Evolutionary conservation across 805 yeast genomes (phyloP), one percentile per base, ranked within the genome.

Genomic region (Kurtzmaniella cleridarum): DNA sequence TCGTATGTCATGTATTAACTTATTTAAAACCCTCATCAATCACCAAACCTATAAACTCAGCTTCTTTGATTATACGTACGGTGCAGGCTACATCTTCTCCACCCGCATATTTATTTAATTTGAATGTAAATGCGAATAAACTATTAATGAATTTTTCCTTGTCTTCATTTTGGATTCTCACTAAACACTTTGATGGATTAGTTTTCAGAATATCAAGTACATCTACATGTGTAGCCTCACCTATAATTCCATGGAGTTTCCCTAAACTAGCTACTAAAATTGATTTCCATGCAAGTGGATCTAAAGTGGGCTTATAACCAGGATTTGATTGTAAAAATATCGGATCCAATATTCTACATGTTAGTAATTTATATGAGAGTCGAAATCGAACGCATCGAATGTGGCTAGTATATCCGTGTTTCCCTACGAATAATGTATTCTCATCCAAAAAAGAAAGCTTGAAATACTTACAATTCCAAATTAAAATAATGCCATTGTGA

Each of bases 131-230:
- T 11, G 59, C 47, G 27, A 57, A 40, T 9, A 67, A 53, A 39
- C 69, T 59, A 39, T 55, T 62, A 13, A 44, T 35, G 39, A 66
- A 64, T 33, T 43, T 46, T 10, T 53, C 55, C 35, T 40, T 42
- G 41, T 68, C 73, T 14, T 54, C 56, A 1, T 38, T 32, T 37
- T 60, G 55, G 20, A 63, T 48, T 41, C 62, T 50, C n/a, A 67
- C 36, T 8, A 57, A 39, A 38, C 54, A 47, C 32, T 41, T 39
- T 2, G 38, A 18, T 8, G 53, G 53, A 11, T 39, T 44, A 3
- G 33, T 32, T 9, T 45, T 40, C 27, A 38, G 44, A 10, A 41
- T 37, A 13, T 48, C 45, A 13, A 62, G 45, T 3, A 64, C 36
- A 34, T 61, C 66, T 43, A 50, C 60, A 37, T 51, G 60, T 7